These are phyloP conservation scores for Ustilago cynodontis DNA, from an alignment of 1,284 basidiomycete genomes.

Conservation along the genomic window DNA sequence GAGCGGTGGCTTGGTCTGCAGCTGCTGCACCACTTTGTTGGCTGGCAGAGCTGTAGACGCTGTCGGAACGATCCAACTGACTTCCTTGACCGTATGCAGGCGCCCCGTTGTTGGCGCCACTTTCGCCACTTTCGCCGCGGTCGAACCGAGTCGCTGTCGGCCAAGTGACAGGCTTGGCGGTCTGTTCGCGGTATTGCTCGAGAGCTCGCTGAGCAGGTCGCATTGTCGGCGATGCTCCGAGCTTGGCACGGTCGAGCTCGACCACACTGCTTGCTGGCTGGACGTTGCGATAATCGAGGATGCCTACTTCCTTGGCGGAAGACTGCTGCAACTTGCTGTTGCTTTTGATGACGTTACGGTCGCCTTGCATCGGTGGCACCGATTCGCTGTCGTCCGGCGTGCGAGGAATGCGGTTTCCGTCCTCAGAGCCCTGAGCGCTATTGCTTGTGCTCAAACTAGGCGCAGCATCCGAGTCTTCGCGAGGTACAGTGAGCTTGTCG, in stretches of 20 bases:
- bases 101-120: background rate
- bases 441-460: slow-evolving; percentile 46
- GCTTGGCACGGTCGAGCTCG: slow-evolving; percentile 5
- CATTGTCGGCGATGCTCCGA: slow-evolving; percentile 10
- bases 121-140: slow-evolving; percentile 2
- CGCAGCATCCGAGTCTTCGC: slow-evolving; percentile 45
- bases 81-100: background rate
- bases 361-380: slow-evolving; percentile 9
- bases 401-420: slow-evolving; percentile 39
- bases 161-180: slow-evolving; percentile 10
- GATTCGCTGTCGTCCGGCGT: slow-evolving; percentile 45
- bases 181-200: slow-evolving; percentile 39
- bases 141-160: slow-evolving; percentile 16
- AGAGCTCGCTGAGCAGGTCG: slow-evolving; percentile 51
- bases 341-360: slow-evolving; percentile 1
- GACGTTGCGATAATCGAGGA: slow-evolving; percentile 19
- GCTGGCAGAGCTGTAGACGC: slow-evolving; percentile 15
- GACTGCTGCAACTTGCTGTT: slow-evolving; percentile 14
- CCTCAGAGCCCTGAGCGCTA: slow-evolving; percentile 49
- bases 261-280: background rate
- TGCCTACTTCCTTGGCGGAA: background rate
- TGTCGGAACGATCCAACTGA: slow-evolving; percentile 19
- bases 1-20: slow-evolving; percentile 21
- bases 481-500: slow-evolving; percentile 40
- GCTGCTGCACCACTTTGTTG: slow-evolving; percentile 10